A percentile compares a stretch with the other conserved stretches of the same genome.
Conservation (phyloP, 1,284 basidiomycete genomes). For the Entoloma clypeatum region DNA sequence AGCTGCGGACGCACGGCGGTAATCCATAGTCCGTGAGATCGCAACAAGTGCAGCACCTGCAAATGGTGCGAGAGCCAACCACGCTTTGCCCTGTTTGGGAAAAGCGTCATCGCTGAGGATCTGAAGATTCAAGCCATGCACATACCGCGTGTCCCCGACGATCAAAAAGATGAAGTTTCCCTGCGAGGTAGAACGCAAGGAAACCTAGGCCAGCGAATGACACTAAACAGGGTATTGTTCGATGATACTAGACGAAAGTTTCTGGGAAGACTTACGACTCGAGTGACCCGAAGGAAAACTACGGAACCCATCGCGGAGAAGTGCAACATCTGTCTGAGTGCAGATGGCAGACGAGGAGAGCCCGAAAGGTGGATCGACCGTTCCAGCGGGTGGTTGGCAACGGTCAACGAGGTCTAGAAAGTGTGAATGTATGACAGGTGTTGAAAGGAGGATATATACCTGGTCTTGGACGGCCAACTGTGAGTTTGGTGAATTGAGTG, state of each 20-base stretch:
- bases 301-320: slow-evolving; percentile 83
- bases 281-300: slow-evolving; percentile 95
- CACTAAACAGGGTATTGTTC: slow-evolving; percentile 41
- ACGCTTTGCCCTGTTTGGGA: slow-evolving; percentile 66
- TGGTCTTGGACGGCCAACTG: slow-evolving; percentile 87
- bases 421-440: neutral
- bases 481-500: slow-evolving; percentile 84
- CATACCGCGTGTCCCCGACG: slow-evolving; percentile 71
- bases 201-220: slow-evolving; percentile 93
- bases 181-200: slow-evolving; percentile 83
- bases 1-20: slow-evolving; percentile 59
- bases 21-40: slow-evolving; percentile 89
- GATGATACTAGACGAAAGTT: slow-evolving; percentile 1
- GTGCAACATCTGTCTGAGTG: slow-evolving; percentile 57
- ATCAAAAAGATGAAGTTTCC: slow-evolving; percentile 92
- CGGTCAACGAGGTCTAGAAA: slow-evolving; percentile 71
- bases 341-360: slow-evolving; percentile 78
- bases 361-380: slow-evolving; percentile 69
- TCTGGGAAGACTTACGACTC: slow-evolving; percentile 50
- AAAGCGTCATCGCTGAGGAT: neutral
- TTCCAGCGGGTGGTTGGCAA: slow-evolving; percentile 70
- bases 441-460: slow-evolving; percentile 37
- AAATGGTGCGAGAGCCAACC: slow-evolving; percentile 78
- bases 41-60: slow-evolving; percentile 83
- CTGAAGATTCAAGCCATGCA: slow-evolving; percentile 10